Base-by-base conservation (phyloP, 2,329 filamentous ascomycete species). In the Xylaria arbuscula region DNA sequence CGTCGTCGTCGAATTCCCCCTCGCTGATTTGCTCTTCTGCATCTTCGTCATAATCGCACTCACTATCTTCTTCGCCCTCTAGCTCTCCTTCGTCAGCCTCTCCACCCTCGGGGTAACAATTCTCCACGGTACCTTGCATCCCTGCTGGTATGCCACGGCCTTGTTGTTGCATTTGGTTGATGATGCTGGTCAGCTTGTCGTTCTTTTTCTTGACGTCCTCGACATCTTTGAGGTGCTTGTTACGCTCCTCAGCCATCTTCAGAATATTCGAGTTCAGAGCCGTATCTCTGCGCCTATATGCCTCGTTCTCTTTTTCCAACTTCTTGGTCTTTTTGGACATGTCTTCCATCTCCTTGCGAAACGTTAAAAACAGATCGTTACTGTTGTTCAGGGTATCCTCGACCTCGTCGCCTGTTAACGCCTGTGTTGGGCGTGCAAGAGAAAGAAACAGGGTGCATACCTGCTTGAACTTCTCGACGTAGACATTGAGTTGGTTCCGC, bases 391-490 rank as follows among this genome's bases (percentile, higher is more conserved):
- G 87, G 45, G 95, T 98, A 82, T 98, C 96, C 87, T 98, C 95
- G 79, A 98, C 95, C 95, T 98, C 84, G 82, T 81, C 74, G 81
- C 78, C 79, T 81, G 81, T 86, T 85, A 85, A 76, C 73, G 73
- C 69, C 70, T 73, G 72, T 67, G 71, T 67, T 67, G 66, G 74
- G 70, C 70, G 72, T 59, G 72, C 72, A 73, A 74, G 58, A 69
- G 71, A 74, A 66, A 69, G 69, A 71, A 67, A 73, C 66, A 72
- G 73, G 70, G 70, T 64, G 80, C 87, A 81, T 88, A 97, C 95
- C 92, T 99, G 96, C 85, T 98, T 98, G 83, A 98, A 98, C 83
- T 98, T 99, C 79, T 99, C 96, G 32, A 98, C 95, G 76, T 99
- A 99, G 75, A 98, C 95, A 80, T 98, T 98, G 75, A 99, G 89